These are phyloP conservation scores for Dactylis glomerata DNA, from an alignment of 176 grass and related monocot species.

Conservation along the genomic window DNA sequence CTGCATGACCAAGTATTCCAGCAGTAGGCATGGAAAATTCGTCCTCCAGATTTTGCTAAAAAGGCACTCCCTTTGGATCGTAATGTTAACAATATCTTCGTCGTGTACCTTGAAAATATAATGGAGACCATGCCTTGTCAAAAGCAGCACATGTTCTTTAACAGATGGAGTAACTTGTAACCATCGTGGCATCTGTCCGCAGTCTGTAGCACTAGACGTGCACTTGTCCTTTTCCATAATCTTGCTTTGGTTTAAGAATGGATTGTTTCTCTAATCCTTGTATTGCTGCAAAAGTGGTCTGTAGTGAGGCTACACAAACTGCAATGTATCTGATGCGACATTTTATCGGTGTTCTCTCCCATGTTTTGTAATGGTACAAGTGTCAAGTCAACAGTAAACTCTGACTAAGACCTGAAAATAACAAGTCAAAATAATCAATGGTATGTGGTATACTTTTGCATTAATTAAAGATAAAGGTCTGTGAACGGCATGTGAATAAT, in stretches of 20 bases:
- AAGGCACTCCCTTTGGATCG: not conserved
- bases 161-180: not conserved
- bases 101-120: not conserved
- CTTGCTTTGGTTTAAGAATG: not conserved
- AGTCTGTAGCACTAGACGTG: not conserved
- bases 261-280: not conserved
- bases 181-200: not conserved
- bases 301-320: not conserved
- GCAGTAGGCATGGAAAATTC: not conserved
- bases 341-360: not conserved
- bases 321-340: not conserved
- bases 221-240: not conserved
- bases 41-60: not conserved
- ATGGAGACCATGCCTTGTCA: not conserved
- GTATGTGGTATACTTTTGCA: not conserved
- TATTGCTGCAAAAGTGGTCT: not conserved
- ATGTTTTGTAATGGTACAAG: not conserved
- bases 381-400: not conserved
- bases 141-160: not conserved
- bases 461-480: not conserved
- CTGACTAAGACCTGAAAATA: not conserved
- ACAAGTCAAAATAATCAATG: not conserved
- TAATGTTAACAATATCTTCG: not conserved
- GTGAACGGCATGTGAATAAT: not conserved
- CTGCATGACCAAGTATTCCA: not conserved